Conservation (phyloP, 2,329 filamentous ascomycete species). For the Fusarium anguioides region DNA sequence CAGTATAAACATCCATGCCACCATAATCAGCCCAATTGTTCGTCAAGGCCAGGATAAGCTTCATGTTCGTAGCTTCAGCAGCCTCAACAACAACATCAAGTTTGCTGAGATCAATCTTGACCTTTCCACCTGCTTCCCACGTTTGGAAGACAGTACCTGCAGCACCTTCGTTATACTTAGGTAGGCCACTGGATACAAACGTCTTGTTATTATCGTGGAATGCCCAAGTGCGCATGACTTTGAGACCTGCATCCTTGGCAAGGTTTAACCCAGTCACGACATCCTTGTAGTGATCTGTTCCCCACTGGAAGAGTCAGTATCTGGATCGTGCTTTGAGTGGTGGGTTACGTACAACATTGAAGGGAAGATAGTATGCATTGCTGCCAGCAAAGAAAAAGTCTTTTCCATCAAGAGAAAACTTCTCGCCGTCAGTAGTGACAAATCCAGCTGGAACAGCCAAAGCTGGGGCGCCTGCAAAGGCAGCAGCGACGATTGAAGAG, state of each 20-base stretch:
- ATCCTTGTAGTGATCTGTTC: slow-evolving; percentile 46
- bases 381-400: slow-evolving; percentile 67
- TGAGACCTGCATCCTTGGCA: slow-evolving; percentile 27
- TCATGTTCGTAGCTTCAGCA: slow-evolving; percentile 61
- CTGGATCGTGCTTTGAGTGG: accelerated
- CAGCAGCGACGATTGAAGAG: slow-evolving; percentile 6
- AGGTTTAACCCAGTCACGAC: slow-evolving; percentile 9
- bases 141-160: slow-evolving; percentile 58
- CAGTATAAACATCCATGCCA: slow-evolving; percentile 69
- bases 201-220: slow-evolving; percentile 32
- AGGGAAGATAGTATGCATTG: slow-evolving; percentile 68
- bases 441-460: slow-evolving; percentile 52
- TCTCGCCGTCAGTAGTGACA: slow-evolving; percentile 60
- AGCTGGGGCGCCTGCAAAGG: slow-evolving; percentile 4
- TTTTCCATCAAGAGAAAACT: slow-evolving; percentile 65
- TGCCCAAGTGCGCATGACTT: slow-evolving; percentile 26
- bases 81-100: slow-evolving; percentile 45
- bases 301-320: slow-evolving; percentile 21
- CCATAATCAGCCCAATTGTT: slow-evolving; percentile 71
- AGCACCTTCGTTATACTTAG: slow-evolving; percentile 58
- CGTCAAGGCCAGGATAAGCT: slow-evolving; percentile 64
- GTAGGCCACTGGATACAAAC: slow-evolving; percentile 47
- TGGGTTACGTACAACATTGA: slow-evolving; percentile 57
- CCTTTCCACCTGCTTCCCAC: slow-evolving; percentile 19
- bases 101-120: slow-evolving; percentile 22